Evolutionary conservation across 306 rosid species (phyloP).

Genomic region (Datisca glomerata): DNA sequence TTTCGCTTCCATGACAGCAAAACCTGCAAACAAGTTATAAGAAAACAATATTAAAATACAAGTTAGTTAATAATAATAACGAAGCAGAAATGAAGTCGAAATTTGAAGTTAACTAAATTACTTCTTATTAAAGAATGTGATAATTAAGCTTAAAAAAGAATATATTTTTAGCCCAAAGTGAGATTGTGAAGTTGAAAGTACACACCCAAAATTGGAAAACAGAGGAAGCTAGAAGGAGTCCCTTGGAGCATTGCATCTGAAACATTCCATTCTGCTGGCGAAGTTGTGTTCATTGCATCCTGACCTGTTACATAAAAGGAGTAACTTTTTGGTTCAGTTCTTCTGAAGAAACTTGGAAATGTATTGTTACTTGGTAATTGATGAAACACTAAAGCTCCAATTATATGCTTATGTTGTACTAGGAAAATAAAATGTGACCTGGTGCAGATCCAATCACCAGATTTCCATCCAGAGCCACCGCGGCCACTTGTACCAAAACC

Average conservation of each 20-base stretch:
- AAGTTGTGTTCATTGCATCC: conserved; percentile 98
- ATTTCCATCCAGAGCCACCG: conserved; percentile 72
- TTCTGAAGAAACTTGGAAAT: background rate
- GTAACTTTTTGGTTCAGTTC: background rate
- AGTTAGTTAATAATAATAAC: too few species aligned
- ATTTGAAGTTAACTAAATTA: too few species aligned
- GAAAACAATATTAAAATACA: too few species aligned
- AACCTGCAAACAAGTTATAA: too few species aligned
- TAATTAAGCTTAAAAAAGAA: too few species aligned
- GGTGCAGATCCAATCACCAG: conserved; percentile 98
- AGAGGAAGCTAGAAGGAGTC: conserved; percentile 67
- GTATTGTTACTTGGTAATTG: background rate
- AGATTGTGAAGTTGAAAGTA: too few species aligned
- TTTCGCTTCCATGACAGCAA: too few species aligned
- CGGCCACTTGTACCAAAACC: conserved; percentile 25
- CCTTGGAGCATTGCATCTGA: conserved; percentile 93
- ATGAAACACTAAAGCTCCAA: background rate
- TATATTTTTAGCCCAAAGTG: too few species aligned
- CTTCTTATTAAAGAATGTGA: too few species aligned
- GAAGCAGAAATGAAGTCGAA: too few species aligned
- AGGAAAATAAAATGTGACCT: conserved; percentile 25
- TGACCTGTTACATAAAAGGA: conserved; percentile 25
- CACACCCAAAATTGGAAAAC: too few species aligned
- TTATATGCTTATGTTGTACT: conserved; percentile 12
- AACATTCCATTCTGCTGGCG: conserved; percentile 93